Evolutionary conservation across 208 protist genomes (phyloP), one percentile per base, ranked within the genome.

Genomic region (Acanthamoeba triangularis): DNA sequence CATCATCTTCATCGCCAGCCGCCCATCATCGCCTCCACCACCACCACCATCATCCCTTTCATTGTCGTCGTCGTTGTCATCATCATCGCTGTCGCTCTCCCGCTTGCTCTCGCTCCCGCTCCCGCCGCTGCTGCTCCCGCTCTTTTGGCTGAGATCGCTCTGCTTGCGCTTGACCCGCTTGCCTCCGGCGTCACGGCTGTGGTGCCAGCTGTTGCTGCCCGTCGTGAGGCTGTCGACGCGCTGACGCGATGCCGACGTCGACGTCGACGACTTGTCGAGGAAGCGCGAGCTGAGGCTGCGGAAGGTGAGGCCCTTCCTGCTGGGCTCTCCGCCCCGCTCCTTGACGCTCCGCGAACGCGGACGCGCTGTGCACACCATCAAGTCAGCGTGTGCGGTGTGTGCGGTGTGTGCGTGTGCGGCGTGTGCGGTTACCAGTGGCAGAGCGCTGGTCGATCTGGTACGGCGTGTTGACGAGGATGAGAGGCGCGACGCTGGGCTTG

Each of bases 241-340:
- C 35, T 49, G 30, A 41, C 67, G 67, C 67, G 67, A 59, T 2
- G 54, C 44, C 44, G 54, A 59, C 13, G 54, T 23, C 13, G 54
- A 59, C 13, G 54, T 23, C 18, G 54, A 25, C 54, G 54, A 67
- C 28, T 67, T 67, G 61, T 10, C 61, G 61, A 80, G 41, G 16
- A 80, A 44, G 72, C 72, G 72, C 35, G 72, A 80, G 72, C 72
- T 80, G 35, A 80, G 20, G 72, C 72, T 80, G 72, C 72, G 72
- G 23, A 80, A 80, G 33, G 30, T 80, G 72, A 80, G 72, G 72
- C 72, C 72, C 11, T 30, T 25, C 61, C 61, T 67, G 41, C 28
- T 23, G 35, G 72, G 33, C 72, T 80, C 72, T 30, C n/a, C 72
- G 72, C 61, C 25, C 33, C n/a, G 7, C 8, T 80, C 72, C 72